Evolutionary conservation across 2,329 filamentous ascomycete genomes (phyloP), one percentile per base, ranked within the genome.

Genomic region (Didymella exigua): DNA sequence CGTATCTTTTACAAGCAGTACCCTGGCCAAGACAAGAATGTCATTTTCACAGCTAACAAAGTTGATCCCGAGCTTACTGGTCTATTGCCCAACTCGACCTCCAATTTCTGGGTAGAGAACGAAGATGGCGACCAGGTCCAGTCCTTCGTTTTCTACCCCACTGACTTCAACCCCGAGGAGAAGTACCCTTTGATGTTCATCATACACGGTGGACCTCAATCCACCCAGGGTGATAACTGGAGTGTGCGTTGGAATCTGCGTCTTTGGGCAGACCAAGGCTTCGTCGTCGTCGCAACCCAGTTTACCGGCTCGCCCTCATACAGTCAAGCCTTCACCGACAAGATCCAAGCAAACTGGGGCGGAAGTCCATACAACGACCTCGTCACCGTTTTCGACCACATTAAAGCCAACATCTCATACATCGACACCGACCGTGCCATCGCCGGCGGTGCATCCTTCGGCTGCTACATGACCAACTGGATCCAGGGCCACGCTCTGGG

Each of bases 401-500:
- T 96, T 30, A 82, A 84, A 60, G 77, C 84, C 36, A 82, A 89
- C 51, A 73, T 92, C 65, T 72, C 79, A 3, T 90, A 87, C 63
- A 82, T 92, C 34, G 89, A 93, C 67, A 88, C 84, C 0, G 75
- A 80, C 5, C 82, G 85, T n/a, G 87, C 89, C 1, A 89, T 93
- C 1, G 89, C 88, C 1, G 77, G 90, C 0, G 90, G 90, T 10
- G 90, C 89, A 0, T 71, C 72, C 5, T 79, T 76, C 42, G 77
- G 76, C 49, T 73, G 69, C 44, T 76, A 67, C 70, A 81, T 82
- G 67, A 73, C 72, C 52, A 83, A 96, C 73, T 96, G 92, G 91
- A 93, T 96, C 65, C 91, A 96, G 74, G 93, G 93, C 5, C 89
- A 95, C 56, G 83, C 85, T 0, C 82, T 96, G 0, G 92, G 91